Evolutionary conservation across 371 early-diverging fungal genomes (phyloP).

Genomic region (Vairimorpha apis): DNA sequence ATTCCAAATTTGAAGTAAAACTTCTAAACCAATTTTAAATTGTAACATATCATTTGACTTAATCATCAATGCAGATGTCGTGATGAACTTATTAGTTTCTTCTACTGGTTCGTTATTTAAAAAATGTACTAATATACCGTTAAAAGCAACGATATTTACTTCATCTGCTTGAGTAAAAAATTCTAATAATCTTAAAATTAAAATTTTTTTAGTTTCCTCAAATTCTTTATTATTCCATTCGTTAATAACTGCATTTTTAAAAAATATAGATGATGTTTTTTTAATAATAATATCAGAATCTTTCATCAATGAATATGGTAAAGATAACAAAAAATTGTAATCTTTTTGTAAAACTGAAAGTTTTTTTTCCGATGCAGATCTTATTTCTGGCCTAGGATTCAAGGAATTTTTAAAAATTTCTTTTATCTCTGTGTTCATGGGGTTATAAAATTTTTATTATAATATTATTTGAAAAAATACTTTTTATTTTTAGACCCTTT

Average conservation of each 20-base stretch:
- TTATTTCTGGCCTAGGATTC: slow-evolving; percentile 29
- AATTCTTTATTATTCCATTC: slow-evolving; percentile 24
- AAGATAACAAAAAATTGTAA: slow-evolving; percentile 29
- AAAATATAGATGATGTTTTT: slow-evolving; percentile 43
- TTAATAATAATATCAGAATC: slow-evolving; percentile 39
- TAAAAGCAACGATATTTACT: slow-evolving; percentile 18
- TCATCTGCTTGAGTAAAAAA: slow-evolving; percentile 31
- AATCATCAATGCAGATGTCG: slow-evolving; percentile 9
- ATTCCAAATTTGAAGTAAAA: slow-evolving; percentile 25
- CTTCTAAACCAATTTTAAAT: slow-evolving; percentile 19
- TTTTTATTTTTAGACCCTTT: too few relatives aligned
- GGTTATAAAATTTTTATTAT: too few relatives aligned
- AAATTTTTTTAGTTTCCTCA: neutral
- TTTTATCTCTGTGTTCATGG: slow-evolving; percentile 39
- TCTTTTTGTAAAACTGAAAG: slow-evolving; percentile 41
- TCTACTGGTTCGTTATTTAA: slow-evolving; percentile 37
- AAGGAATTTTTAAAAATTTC: slow-evolving; percentile 50
- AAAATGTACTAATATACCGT: slow-evolving; percentile 35
- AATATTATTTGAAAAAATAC: too few relatives aligned
- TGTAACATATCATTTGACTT: neutral
- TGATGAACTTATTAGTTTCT: slow-evolving; percentile 4
- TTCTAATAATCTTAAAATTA: slow-evolving; percentile 35
- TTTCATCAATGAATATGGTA: slow-evolving; percentile 47
- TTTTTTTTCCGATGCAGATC: slow-evolving; percentile 48
- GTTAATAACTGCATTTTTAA: slow-evolving; percentile 49